Evolutionary conservation across 495 filamentous ascomycete species (phyloP).

Genomic region (Penicillium bovifimosum): DNA sequence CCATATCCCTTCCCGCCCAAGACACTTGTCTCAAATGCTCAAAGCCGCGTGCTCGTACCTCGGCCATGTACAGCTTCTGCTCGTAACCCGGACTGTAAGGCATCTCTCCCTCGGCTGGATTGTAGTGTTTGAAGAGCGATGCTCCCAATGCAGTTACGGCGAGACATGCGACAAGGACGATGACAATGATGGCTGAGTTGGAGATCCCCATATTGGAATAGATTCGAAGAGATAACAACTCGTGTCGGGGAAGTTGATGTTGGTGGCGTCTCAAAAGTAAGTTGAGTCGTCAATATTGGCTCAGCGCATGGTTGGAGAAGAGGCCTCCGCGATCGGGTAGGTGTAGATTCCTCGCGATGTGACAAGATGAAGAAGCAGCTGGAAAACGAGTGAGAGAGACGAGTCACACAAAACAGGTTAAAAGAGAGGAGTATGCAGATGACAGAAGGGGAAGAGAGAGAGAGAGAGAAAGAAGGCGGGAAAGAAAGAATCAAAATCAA

Average conservation of each 20-base stretch:
- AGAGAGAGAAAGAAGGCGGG: neutral
- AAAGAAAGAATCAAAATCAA: neutral
- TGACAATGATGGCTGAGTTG: slow-evolving; percentile 36
- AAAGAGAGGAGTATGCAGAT: neutral
- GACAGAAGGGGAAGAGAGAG: neutral
- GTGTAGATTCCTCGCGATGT: neutral
- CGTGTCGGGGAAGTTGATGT: neutral
- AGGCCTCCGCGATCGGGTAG: neutral
- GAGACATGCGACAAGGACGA: slow-evolving; percentile 38
- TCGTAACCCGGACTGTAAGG: slow-evolving; percentile 22
- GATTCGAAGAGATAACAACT: neutral
- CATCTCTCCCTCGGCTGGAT: slow-evolving; percentile 16
- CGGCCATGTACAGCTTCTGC: slow-evolving; percentile 37
- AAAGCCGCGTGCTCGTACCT: slow-evolving; percentile 32
- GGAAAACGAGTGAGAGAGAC: neutral
- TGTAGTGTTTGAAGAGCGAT: slow-evolving; percentile 30
- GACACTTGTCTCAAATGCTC: slow-evolving; percentile 25
- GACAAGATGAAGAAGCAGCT: neutral
- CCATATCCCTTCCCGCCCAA: slow-evolving; percentile 19
- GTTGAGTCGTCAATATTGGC: neutral
- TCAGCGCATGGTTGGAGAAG: slow-evolving; percentile 5
- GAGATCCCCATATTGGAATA: slow-evolving; percentile 25
- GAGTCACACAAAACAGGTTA: neutral
- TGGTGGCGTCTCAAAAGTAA: neutral
- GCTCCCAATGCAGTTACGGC: slow-evolving; percentile 31